A percentile compares a stretch with the other conserved stretches of the same genome.
Evolutionary conservation across 2,329 filamentous ascomycete species (phyloP).

Genomic region (Ophiocordyceps robertsii): DNA sequence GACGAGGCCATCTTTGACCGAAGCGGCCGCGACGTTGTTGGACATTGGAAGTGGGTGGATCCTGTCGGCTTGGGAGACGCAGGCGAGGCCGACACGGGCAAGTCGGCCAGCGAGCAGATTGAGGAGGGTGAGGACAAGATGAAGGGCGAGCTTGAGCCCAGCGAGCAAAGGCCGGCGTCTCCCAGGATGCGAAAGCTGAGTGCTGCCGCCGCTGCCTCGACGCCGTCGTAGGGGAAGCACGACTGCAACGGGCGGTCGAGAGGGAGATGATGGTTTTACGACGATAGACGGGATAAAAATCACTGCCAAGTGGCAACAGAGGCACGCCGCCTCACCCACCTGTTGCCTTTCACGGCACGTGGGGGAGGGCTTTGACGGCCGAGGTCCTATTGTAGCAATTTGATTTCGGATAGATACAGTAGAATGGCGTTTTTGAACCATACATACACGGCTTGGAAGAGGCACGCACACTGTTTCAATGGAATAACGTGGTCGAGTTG

Average conservation of each 20-base stretch:
- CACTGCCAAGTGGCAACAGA: too few relatives aligned
- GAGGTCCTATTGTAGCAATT: too few relatives aligned
- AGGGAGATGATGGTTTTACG: too few relatives aligned
- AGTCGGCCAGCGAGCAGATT: conserved; percentile 16
- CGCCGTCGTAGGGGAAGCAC: neutral
- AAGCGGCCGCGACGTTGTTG: conserved; percentile 23
- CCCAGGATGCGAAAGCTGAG: neutral
- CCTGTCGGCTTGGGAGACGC: conserved; percentile 32
- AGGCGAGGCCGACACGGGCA: conserved; percentile 13
- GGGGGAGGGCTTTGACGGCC: too few relatives aligned
- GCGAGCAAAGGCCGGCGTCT: conserved; percentile 9
- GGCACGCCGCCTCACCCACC: too few relatives aligned
- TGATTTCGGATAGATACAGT: too few relatives aligned
- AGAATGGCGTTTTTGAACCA: too few relatives aligned
- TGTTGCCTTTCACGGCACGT: too few relatives aligned
- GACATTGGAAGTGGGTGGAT: conserved; percentile 40
- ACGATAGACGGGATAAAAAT: too few relatives aligned
- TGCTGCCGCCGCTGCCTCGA: conserved; percentile 2
- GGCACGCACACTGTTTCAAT: too few relatives aligned
- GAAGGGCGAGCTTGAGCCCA: conserved; percentile 20
- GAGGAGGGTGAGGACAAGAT: conserved; percentile 21
- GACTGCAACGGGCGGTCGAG: neutral
- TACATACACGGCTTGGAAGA: too few relatives aligned
- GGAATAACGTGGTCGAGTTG: too few relatives aligned
- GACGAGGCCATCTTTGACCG: conserved; percentile 39